Conservation (phyloP, 306 rosid genomes). For the Gastrolobium bilobum region DNA sequence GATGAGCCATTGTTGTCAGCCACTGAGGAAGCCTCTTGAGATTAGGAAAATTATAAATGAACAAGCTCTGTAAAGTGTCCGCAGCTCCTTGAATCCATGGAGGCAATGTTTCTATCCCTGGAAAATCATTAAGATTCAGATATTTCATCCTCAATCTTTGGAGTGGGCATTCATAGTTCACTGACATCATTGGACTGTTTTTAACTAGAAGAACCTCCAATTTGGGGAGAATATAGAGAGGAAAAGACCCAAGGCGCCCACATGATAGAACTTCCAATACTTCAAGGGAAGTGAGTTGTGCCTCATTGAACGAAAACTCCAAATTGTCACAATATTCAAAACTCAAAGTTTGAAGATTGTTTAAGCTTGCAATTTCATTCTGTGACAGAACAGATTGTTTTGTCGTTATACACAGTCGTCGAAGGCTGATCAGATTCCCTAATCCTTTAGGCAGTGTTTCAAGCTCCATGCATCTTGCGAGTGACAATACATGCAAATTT, state of each 20-base stretch:
- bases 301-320: not conserved
- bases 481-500: constrained; percentile 43
- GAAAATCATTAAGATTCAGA: not conserved
- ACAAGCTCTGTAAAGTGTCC: not conserved
- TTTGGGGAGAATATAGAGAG: constrained; percentile 24
- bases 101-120: not conserved
- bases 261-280: not conserved
- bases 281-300: not conserved
- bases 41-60: not conserved
- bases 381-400: not conserved
- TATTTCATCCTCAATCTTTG: not conserved
- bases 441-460: constrained; percentile 44
- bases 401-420: constrained; percentile 39
- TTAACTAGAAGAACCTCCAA: not conserved
- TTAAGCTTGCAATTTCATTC: constrained; percentile 1
- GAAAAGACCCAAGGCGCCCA: constrained; percentile 32
- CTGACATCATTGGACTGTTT: no score
- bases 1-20: not conserved
- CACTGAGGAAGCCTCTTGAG: not conserved
- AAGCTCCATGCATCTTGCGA: constrained; percentile 42
- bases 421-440: constrained; percentile 44
- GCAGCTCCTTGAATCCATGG: not conserved
- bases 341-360: constrained; percentile 7
- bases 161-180: no score
- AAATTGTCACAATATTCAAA: not conserved